Evolutionary conservation across 2,329 filamentous ascomycete genomes (phyloP), one percentile per base, ranked within the genome.

Genomic region (Fusarium sp.): DNA sequence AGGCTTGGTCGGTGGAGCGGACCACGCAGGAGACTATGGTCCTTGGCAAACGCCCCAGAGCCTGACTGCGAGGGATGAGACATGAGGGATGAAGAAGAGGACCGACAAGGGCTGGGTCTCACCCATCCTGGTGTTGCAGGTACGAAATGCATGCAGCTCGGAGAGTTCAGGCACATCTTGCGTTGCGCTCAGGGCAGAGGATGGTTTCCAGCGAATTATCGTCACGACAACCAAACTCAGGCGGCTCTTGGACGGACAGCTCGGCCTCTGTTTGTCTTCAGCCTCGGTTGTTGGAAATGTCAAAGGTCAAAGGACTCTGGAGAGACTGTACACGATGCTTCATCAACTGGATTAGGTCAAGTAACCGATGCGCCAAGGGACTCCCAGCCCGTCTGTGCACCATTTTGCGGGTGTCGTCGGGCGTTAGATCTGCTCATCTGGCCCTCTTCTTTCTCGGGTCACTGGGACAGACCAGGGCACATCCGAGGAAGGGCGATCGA

Each of bases 1-100:
- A 69, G 74, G 64, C 77, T 76, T 76, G 75, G 77, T 54, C 35
- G 45, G 73, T 72, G 70, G 70, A 66, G 67, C 71, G 71, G 66
- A 18, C 56, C 61, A 48, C 27, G 56, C 52, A 52, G 54, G 59
- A 66, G 58, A 35, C 32, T n/a, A 50, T 63, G 50, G 37, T 48
- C 59, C 58, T 59, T 60, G 65, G 60, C 68, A 56, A 58, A 52
- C 35, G 45, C 50, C 62, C 64, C 57, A 60, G 50, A 52, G 72
- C 58, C 60, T 68, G 54, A 25, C 57, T 58, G 56, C 34, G 50
- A 48, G 41, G 65, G 43, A 48, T 61, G 73, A 75, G 72, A 73
- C 72, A 65, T 30, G 62, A 70, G 66, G 62, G 65, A 75, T 70
- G 69, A 71, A 64, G 39, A 56, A 50, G 45, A 61, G 61, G 59